Evolutionary conservation across 257 asterid species (phyloP).

Genomic region (Solanum etuberosum): DNA sequence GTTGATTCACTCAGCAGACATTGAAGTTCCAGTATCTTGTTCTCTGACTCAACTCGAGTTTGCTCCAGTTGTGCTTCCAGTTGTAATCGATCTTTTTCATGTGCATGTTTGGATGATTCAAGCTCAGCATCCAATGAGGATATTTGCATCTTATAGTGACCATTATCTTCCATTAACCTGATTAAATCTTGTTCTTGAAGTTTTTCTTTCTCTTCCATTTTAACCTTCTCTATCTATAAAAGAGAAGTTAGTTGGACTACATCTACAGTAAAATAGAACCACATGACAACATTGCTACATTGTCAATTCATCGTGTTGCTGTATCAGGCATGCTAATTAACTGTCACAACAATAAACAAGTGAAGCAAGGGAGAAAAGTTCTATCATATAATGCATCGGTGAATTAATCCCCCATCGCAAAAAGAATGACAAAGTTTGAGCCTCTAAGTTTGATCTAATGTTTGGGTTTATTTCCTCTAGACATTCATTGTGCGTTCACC

Average conservation of each 20-base stretch:
- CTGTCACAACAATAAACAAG: background rate
- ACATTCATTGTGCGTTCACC: background rate
- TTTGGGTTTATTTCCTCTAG: background rate
- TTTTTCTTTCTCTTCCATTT: conserved; percentile 57
- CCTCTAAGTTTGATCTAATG: background rate
- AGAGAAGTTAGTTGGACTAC: conserved; percentile 2
- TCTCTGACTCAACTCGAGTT: conserved; percentile 39
- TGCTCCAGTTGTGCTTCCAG: conserved; percentile 50
- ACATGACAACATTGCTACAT: background rate
- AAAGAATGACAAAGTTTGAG: background rate
- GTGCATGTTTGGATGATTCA: conserved; percentile 31
- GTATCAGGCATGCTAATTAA: background rate
- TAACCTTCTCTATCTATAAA: conserved; percentile 61
- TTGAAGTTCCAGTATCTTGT: conserved; percentile 58
- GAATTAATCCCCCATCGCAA: background rate
- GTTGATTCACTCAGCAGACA: conserved; percentile 48
- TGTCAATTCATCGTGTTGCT: background rate
- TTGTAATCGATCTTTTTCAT: conserved; percentile 38
- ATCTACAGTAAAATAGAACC: background rate
- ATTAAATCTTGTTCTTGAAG: conserved; percentile 40
- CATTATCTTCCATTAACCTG: conserved; percentile 51
- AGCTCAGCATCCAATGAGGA: conserved; percentile 47
- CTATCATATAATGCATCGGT: background rate
- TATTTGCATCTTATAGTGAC: conserved; percentile 39
- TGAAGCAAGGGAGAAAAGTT: background rate